phyloP scores from a whole-genome alignment of 106 monocot genomes.

The Gastrodia elata region DNA sequence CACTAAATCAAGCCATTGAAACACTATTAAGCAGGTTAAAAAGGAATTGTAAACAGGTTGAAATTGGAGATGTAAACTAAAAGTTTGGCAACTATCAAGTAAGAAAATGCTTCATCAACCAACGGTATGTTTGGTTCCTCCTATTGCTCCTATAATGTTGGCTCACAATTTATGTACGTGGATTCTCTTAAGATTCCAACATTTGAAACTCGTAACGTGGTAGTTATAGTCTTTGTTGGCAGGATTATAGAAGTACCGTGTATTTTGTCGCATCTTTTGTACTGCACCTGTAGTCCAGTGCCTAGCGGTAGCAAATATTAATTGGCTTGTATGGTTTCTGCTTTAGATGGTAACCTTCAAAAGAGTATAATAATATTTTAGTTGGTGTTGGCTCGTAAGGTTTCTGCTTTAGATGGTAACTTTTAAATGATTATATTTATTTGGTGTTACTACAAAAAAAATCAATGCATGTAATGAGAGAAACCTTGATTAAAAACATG shows the following conservation, averaged over 20 bases:
- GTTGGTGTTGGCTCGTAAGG: background rate
- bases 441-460: too few species aligned
- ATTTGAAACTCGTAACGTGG: background rate
- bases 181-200: background rate
- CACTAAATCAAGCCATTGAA: background rate
- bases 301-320: background rate
- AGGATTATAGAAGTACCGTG: background rate
- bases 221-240: background rate
- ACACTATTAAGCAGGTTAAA: background rate
- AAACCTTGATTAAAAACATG: background rate
- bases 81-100: background rate
- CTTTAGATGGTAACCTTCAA: background rate
- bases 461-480: background rate
- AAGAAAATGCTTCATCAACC: background rate
- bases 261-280: background rate
- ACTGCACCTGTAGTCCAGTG: background rate
- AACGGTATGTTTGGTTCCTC: background rate
- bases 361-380: background rate
- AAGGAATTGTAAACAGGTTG: background rate
- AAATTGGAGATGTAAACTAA: background rate
- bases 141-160: background rate
- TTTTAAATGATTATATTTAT: background rate
- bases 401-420: background rate
- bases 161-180: background rate
- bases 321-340: background rate